Conservation (phyloP, 129 eudicot species). For the Scalesia atractyloides region DNA sequence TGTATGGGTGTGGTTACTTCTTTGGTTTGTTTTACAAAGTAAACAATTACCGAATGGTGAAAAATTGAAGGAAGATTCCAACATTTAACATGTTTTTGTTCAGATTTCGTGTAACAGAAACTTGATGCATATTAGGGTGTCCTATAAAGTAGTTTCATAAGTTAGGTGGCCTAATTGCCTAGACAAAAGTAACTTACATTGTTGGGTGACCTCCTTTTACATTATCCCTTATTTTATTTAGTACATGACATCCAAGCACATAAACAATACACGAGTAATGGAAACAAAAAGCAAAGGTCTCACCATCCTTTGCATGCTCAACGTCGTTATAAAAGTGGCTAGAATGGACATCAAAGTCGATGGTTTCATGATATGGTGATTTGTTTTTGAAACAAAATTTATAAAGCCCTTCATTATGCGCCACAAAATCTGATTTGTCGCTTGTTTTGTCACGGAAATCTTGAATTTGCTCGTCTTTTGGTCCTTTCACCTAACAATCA, state of each 20-base stretch:
- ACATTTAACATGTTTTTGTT: neutral
- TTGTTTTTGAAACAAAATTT: conserved; percentile 83
- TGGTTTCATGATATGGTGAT: conserved; percentile 88
- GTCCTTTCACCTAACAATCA: conserved; percentile 76
- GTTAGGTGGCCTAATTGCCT: neutral
- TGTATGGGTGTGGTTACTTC: neutral
- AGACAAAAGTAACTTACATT: neutral
- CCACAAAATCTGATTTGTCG: conserved; percentile 77
- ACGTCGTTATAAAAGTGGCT: conserved; percentile 58
- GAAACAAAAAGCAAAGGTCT: conserved; percentile 21
- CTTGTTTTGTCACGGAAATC: conserved; percentile 76
- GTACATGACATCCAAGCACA: neutral
- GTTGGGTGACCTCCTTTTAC: neutral
- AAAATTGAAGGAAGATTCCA: neutral
- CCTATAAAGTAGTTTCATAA: neutral
- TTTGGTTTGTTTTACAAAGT: neutral
- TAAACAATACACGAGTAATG: neutral
- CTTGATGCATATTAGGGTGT: neutral
- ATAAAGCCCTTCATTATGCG: conserved; percentile 66
- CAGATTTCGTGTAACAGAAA: neutral
- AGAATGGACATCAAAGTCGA: conserved; percentile 83
- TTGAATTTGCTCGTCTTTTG: conserved; percentile 78
- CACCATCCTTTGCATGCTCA: conserved; percentile 97
- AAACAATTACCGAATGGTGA: neutral
- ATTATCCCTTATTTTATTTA: neutral